Evolutionary conservation across 108 stramenopile genomes (phyloP).

Genomic region (Chaetoceros tenuissimus): DNA sequence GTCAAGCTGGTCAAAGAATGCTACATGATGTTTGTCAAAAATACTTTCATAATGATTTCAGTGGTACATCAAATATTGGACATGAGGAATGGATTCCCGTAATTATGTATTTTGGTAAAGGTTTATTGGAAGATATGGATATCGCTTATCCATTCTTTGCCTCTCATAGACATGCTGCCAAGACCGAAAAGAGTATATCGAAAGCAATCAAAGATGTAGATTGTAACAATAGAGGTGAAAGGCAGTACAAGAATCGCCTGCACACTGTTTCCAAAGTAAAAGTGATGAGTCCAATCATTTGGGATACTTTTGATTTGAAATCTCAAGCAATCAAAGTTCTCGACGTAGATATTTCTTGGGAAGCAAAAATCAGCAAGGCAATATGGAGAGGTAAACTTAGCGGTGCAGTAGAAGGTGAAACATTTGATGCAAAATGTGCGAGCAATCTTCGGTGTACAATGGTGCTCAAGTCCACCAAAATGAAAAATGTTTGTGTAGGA

Average conservation of each 20-base stretch:
- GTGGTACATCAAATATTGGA: background rate
- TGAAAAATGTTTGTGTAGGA: background rate
- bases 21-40: background rate
- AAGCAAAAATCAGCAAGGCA: background rate
- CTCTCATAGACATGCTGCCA: background rate
- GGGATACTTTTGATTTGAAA: background rate
- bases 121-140: background rate
- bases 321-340: background rate
- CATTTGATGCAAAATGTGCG: background rate
- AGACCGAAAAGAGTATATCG: background rate
- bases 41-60: background rate
- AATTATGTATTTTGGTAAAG: background rate
- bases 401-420: background rate
- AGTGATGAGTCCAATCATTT: slow-evolving; percentile 1
- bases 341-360: slow-evolving; percentile 2
- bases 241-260: background rate
- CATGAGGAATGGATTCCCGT: background rate
- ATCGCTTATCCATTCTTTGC: background rate
- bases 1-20: background rate
- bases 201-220: background rate
- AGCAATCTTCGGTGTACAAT: background rate
- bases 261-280: background rate
- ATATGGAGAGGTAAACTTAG: slow-evolving; percentile 1
- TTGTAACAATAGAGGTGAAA: background rate
- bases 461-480: background rate